Evolutionary conservation across 306 rosid genomes (phyloP).

Genomic region (Ormosia emarginata): DNA sequence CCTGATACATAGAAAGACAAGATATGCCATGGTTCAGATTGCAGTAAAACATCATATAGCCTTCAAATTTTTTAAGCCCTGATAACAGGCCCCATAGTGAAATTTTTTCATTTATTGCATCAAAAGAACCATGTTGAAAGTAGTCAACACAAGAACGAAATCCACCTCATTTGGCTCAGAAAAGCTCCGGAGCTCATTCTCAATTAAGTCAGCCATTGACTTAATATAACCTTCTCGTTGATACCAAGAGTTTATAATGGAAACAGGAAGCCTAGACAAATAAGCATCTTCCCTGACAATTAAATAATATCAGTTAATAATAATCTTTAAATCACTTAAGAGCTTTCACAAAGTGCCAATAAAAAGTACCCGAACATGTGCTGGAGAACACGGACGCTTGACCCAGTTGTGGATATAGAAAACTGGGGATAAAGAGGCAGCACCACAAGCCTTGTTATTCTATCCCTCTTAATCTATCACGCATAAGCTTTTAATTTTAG

Average conservation of each 20-base stretch:
- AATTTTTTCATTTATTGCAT: not conserved
- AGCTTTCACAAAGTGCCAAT: constrained; percentile 1
- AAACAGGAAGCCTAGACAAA: constrained; percentile 81
- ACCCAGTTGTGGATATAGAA: constrained; percentile 99
- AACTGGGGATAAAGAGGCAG: constrained; percentile 96
- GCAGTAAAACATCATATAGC: not conserved
- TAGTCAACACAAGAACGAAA: constrained; percentile 22
- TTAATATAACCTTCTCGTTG: constrained; percentile 83
- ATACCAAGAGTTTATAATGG: constrained; percentile 93
- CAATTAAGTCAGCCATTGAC: constrained; percentile 93
- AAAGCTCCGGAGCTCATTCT: constrained; percentile 68
- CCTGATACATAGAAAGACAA: constrained; percentile 40
- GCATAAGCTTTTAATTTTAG: constrained; percentile 6
- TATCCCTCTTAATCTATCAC: constrained; percentile 81
- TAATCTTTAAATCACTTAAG: constrained; percentile 1
- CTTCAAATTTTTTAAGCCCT: not conserved
- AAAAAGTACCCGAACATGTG: constrained; percentile 66
- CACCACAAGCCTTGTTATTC: constrained; percentile 92
- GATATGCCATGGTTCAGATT: not conserved
- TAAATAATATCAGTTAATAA: constrained; percentile 23
- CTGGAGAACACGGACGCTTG: constrained; percentile 83
- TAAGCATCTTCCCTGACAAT: constrained; percentile 73
- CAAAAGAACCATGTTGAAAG: constrained; percentile 2
- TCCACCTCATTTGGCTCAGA: constrained; percentile 68
- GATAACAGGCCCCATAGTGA: not conserved